Evolutionary conservation across 2,329 filamentous ascomycete genomes (phyloP).

Genomic region (Fusarium sp.): DNA sequence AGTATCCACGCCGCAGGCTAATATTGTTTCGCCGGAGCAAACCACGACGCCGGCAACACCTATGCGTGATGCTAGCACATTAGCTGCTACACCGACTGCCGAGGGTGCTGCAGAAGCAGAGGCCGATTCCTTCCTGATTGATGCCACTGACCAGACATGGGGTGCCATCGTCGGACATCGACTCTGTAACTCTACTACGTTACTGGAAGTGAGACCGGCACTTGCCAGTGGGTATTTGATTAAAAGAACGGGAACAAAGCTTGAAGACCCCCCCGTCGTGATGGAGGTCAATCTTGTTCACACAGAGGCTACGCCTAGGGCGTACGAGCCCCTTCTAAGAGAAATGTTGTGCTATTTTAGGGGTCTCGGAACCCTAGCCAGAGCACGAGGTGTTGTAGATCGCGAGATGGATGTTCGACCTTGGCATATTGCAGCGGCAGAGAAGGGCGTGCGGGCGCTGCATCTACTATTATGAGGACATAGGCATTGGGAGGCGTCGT

Average conservation of each 20-base stretch:
- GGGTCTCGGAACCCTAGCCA: conserved; percentile 73
- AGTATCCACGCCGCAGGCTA: conserved; percentile 72
- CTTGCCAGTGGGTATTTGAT: conserved; percentile 73
- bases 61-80: conserved; percentile 48
- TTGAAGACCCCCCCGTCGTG: conserved; percentile 66
- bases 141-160: conserved; percentile 80
- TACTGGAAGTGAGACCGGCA: conserved; percentile 64
- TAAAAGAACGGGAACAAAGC: conserved; percentile 65
- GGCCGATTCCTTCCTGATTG: conserved; percentile 73
- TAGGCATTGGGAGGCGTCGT: conserved; percentile 29
- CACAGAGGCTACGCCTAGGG: conserved; percentile 59
- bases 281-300: conserved; percentile 74
- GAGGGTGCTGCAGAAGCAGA: conserved; percentile 54
- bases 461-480: conserved; percentile 67
- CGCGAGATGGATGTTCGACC: conserved; percentile 71
- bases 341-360: conserved; percentile 78
- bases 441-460: conserved; percentile 73
- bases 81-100: conserved; percentile 58
- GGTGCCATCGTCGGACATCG: conserved; percentile 75
- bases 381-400: conserved; percentile 70
- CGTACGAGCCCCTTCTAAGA: conserved; percentile 71
- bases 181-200: conserved; percentile 66
- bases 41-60: conserved; percentile 61
- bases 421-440: conserved; percentile 79
- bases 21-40: conserved; percentile 69